phyloP scores from a whole-genome alignment of 1,284 basidiomycete species.

The Xerocomus minutiporus region DNA sequence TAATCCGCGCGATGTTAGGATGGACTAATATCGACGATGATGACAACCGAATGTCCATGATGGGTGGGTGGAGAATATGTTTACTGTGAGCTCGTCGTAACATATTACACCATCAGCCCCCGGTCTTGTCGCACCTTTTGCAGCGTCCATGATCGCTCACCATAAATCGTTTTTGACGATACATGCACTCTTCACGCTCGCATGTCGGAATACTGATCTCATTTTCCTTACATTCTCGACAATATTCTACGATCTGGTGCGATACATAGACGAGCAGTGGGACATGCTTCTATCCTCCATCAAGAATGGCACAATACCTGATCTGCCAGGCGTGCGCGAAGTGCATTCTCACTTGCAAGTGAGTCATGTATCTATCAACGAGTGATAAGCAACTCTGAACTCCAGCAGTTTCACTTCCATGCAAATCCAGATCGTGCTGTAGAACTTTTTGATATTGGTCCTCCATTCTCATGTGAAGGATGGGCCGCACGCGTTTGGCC shows the following conservation, averaged over 20 bases:
- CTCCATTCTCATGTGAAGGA: conserved; percentile 9
- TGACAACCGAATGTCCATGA: not conserved
- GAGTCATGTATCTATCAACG: not conserved
- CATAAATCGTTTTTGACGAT: conserved; percentile 7
- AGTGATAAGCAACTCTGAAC: not conserved
- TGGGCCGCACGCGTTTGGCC: conserved; percentile 13
- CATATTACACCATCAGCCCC: not conserved
- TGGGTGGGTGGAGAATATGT: not conserved
- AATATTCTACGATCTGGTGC: conserved; percentile 12
- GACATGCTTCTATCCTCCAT: conserved; percentile 8
- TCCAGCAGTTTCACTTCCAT: not conserved
- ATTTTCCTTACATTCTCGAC: conserved; percentile 2
- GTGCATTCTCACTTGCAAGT: conserved; percentile 7
- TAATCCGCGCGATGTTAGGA: not conserved
- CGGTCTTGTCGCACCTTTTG: conserved; percentile 5
- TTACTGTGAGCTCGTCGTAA: not conserved
- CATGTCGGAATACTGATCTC: conserved; percentile 1
- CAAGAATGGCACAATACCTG: conserved; percentile 9
- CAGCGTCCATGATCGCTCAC: conserved; percentile 2
- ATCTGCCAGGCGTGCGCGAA: conserved; percentile 7
- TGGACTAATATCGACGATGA: not conserved
- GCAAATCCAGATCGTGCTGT: conserved; percentile 8
- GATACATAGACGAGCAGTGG: conserved; percentile 12
- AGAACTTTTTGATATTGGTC: conserved; percentile 10
- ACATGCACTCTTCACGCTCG: conserved; percentile 14